Conservation (phyloP, 2,329 filamentous ascomycete genomes). For the Beauveria sp. region DNA sequence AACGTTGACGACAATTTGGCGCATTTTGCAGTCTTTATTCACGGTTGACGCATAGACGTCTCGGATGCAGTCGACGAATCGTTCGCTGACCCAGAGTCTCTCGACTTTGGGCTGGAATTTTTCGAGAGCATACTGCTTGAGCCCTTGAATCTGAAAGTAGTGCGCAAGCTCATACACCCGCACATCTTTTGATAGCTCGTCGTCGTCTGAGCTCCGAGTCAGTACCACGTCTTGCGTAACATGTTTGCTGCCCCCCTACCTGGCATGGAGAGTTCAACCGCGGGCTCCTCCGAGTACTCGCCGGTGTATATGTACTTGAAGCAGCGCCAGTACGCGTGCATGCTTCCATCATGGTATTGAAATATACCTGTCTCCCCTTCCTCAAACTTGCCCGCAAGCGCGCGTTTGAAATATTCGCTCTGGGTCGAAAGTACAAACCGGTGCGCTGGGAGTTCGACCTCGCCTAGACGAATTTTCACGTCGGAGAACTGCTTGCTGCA, state of each 20-base stretch:
- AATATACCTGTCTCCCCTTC: background rate
- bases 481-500: background rate
- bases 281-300: background rate
- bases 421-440: background rate
- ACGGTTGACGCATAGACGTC: background rate
- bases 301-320: slow-evolving; percentile 13
- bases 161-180: background rate
- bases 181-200: background rate
- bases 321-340: slow-evolving; percentile 12
- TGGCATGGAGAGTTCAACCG: background rate
- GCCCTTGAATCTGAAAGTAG: background rate
- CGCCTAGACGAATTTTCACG: background rate
- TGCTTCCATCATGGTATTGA: slow-evolving; percentile 1
- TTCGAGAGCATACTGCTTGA: background rate
- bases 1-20: background rate
- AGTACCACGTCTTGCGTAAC: background rate
- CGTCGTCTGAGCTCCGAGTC: background rate
- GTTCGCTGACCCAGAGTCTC: background rate
- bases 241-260: background rate
- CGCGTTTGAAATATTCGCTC: background rate
- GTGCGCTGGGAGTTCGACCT: background rate
- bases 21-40: background rate
- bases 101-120: background rate
- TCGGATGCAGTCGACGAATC: background rate
- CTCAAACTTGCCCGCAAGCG: background rate